Evolutionary conservation across 2,329 filamentous ascomycete species (phyloP).

Genomic region (Rutstroemia sp.): DNA sequence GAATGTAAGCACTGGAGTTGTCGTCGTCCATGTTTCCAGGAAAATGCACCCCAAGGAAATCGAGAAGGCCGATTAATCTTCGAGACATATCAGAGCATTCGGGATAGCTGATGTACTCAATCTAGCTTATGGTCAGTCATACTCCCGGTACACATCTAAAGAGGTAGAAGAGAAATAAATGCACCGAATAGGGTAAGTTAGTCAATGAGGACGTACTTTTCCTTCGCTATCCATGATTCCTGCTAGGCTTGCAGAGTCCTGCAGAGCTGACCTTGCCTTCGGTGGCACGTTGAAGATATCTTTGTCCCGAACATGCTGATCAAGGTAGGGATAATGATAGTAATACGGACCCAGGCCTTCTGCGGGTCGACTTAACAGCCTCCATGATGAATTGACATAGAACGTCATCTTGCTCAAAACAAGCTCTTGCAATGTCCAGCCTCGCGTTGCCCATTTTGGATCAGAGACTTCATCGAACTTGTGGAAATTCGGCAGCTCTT

Average conservation of each 20-base stretch:
- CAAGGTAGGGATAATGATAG: conserved; percentile 27
- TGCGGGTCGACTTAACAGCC: conserved; percentile 23
- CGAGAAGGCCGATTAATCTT: conserved; percentile 10
- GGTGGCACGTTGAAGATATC: not conserved
- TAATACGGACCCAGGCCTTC: conserved; percentile 30
- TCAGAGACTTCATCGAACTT: conserved; percentile 17
- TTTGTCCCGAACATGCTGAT: conserved; percentile 11
- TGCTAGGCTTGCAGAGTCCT: not conserved
- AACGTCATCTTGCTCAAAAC: conserved; percentile 31
- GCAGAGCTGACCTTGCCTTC: conserved; percentile 1
- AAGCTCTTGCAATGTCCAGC: conserved; percentile 31
- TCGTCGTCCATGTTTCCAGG: conserved; percentile 10
- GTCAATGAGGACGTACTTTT: not conserved
- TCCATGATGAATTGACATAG: conserved; percentile 30
- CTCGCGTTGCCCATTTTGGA: conserved; percentile 27
- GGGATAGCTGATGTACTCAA: conserved; percentile 5
- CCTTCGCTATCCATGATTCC: conserved; percentile 9
- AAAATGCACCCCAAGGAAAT: conserved; percentile 8
- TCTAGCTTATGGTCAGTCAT: conserved; percentile 7
- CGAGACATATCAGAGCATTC: conserved; percentile 5
- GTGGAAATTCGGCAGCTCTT: conserved; percentile 13
- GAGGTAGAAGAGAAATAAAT: not conserved
- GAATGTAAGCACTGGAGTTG: conserved; percentile 6
- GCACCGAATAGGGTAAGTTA: not conserved
- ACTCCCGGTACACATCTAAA: not conserved